Base-by-base conservation (phyloP, 495 filamentous ascomycete genomes). In the Penicillium macrosclerotiorum region DNA sequence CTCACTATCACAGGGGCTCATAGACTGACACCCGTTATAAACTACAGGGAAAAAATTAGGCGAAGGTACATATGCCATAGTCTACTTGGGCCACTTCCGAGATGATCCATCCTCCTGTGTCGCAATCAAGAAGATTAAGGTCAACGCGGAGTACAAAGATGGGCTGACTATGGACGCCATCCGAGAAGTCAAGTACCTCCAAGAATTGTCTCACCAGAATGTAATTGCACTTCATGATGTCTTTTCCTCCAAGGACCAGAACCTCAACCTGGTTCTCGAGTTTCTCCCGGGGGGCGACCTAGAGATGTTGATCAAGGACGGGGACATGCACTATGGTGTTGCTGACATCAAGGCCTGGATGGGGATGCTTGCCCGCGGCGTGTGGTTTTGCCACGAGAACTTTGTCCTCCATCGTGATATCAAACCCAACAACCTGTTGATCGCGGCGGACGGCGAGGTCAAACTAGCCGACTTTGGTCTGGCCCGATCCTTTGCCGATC, bases 301-400 rank as follows among this genome's bases (percentile, higher is more conserved):
- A 13, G 91, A 97, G 63, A 85, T 86, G 79, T 80, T 99, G 30
- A 96, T 96, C 60, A 86, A 84, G 55, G 89, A 96, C 62, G 78
- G 73, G 14, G 78, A 88, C 34, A 83, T 96, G 31, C 76, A 80
- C 27, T 90, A 89, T 54, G 79, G 82, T 24, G 71, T 80, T 17
- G 88, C 88, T 8, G 92, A 99, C 63, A 85, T 99, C 58, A 99
- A 99, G 60, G 86, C 91, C 18, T 99, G 94, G 94, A 94, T 96
- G 85, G 89, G 85, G 25, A 96, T 96, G 94, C 80, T 96, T 9
- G 74, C 77, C n/a, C 80, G 92, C 38, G 94, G 89, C 8, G 84
- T 96, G 14, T 95, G 88, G 86, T 97, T 92, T 72, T 97, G 94
- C 69, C 94, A 99, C 67, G 88, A 88, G 63, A 94, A 93, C 64